Evolutionary conservation across 2,329 filamentous ascomycete genomes (phyloP).

Genomic region (Trichoderma koningii): DNA sequence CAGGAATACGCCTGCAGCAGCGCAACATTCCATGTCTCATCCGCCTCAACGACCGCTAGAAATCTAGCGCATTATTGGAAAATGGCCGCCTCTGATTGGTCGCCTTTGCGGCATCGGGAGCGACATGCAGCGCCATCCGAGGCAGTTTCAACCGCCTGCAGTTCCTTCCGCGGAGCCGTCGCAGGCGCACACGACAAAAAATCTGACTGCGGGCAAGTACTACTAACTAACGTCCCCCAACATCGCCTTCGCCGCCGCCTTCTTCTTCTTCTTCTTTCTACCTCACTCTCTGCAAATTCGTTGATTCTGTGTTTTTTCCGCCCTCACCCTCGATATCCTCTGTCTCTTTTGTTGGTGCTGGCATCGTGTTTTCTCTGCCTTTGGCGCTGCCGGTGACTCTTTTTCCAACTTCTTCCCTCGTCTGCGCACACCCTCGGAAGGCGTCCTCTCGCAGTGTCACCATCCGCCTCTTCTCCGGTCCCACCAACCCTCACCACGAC

Average conservation of each 20-base stretch:
- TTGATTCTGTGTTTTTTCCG: too few relatives aligned
- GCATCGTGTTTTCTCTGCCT: background rate
- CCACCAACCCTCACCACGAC: background rate
- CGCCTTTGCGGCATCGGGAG: conserved; percentile 2
- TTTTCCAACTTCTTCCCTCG: background rate
- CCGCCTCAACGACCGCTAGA: background rate
- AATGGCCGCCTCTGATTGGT: conserved; percentile 17
- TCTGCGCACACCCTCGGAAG: background rate
- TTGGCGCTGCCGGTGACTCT: background rate
- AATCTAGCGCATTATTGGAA: conserved; percentile 13
- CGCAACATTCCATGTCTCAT: background rate
- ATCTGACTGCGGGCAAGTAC: conserved; percentile 15
- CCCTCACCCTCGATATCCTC: background rate
- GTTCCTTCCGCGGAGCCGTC: conserved; percentile 18
- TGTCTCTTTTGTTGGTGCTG: background rate
- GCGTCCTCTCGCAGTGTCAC: conserved; percentile 1
- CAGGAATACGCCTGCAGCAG: background rate
- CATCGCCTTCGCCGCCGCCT: background rate
- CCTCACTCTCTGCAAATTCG: background rate
- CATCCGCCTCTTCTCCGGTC: conserved; percentile 9
- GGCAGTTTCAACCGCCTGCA: conserved; percentile 2
- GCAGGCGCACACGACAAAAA: conserved; percentile 16
- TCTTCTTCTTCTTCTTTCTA: background rate
- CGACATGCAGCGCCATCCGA: conserved; percentile 10
- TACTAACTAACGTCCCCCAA: background rate